A percentile compares a stretch with the other conserved stretches of the same genome.
Conservation (phyloP, 2,329 filamentous ascomycete genomes). For the Fusarium succisae region DNA sequence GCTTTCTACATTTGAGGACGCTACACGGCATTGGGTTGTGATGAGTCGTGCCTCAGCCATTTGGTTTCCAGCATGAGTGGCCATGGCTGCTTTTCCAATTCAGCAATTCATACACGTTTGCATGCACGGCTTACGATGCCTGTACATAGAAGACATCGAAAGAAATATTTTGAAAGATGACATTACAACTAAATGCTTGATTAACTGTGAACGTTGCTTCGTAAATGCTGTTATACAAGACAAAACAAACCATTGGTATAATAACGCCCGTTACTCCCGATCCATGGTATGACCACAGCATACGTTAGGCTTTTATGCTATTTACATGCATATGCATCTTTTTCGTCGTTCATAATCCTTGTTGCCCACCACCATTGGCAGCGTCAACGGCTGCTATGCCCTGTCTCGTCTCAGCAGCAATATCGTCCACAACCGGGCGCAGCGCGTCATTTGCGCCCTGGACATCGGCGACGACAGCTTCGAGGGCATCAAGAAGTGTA, state of each 20-base stretch:
- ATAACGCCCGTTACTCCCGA: conserved; percentile 9
- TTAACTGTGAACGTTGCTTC: not conserved
- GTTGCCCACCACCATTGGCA: conserved; percentile 4
- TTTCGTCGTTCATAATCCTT: not conserved
- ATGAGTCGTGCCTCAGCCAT: not conserved
- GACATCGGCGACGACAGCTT: conserved; percentile 63
- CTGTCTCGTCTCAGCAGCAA: conserved; percentile 60
- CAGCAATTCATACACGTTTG: not conserved
- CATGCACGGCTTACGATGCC: not conserved
- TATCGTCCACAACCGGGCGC: conserved; percentile 56
- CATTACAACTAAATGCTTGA: not conserved
- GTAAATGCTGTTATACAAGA: conserved; percentile 27
- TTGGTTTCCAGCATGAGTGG: conserved; percentile 10
- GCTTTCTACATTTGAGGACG: conserved; percentile 1
- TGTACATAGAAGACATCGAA: conserved; percentile 18
- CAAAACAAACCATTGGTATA: conserved; percentile 22
- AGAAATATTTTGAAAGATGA: not conserved
- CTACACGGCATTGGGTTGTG: not conserved
- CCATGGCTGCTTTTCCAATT: conserved; percentile 1
- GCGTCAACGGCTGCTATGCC: conserved; percentile 36
- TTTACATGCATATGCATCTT: not conserved
- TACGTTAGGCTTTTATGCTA: not conserved
- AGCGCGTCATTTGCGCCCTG: conserved; percentile 62
- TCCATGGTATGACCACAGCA: not conserved
- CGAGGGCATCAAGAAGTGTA: conserved; percentile 58